Evolutionary conservation across 1,139 yeast species (phyloP).

Genomic region (Scheffersomyces cryptocercus): DNA sequence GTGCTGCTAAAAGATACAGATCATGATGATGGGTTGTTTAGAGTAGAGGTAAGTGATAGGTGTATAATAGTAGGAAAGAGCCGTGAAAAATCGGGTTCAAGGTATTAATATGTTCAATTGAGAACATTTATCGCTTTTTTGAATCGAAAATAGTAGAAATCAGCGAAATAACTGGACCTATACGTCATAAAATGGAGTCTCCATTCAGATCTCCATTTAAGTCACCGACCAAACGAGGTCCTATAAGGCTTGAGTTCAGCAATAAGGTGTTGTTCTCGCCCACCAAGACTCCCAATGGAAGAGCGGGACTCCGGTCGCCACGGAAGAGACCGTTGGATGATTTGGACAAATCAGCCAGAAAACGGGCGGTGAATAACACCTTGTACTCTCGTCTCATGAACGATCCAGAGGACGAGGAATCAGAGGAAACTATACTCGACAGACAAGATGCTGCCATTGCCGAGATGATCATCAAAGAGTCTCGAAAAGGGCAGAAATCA

Average conservation of each 20-base stretch:
- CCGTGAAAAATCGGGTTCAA: too few relatives aligned
- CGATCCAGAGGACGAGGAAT: conserved; percentile 34
- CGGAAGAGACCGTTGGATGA: conserved; percentile 39
- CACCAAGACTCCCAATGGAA: conserved; percentile 40
- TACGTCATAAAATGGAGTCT: background rate
- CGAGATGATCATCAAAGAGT: conserved; percentile 35
- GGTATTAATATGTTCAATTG: too few relatives aligned
- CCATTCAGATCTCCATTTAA: conserved; percentile 1
- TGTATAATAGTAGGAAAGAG: too few relatives aligned
- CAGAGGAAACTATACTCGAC: conserved; percentile 22
- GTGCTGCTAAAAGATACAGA: too few relatives aligned
- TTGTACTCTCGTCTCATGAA: conserved; percentile 34
- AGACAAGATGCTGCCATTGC: conserved; percentile 50
- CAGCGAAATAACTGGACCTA: too few relatives aligned
- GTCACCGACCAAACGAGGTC: conserved; percentile 27
- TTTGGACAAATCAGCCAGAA: conserved; percentile 52
- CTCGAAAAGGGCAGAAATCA: conserved; percentile 13
- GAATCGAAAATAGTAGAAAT: too few relatives aligned
- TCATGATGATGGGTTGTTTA: too few relatives aligned
- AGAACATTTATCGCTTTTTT: too few relatives aligned
- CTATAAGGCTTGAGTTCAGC: conserved; percentile 12
- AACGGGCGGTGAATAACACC: conserved; percentile 39
- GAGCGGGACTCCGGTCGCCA: conserved; percentile 51
- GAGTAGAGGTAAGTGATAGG: too few relatives aligned
- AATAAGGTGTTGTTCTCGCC: conserved; percentile 23